phyloP scores from a whole-genome alignment of 306 rosid species.

The Inga oerstediana region DNA sequence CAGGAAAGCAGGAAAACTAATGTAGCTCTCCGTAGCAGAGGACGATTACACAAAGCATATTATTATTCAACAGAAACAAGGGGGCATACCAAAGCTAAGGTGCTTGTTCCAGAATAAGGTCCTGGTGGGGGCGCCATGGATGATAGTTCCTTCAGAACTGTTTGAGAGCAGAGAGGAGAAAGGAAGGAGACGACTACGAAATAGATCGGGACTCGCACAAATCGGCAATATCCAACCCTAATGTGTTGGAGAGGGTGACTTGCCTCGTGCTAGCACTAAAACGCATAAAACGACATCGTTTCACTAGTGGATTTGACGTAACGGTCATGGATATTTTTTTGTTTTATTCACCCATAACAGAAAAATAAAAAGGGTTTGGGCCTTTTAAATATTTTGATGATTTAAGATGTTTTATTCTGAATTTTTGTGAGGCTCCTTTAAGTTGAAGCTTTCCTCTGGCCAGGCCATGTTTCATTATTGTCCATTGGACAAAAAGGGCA shows the following conservation, averaged over 20 bases:
- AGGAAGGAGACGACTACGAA: conserved; percentile 18
- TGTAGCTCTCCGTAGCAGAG: neutral
- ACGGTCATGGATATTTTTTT: neutral
- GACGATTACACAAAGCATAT: neutral
- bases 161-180: neutral
- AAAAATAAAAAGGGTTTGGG: neutral
- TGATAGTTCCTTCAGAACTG: neutral
- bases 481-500: no score
- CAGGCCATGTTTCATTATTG: neutral
- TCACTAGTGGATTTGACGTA: no score
- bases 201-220: conserved; percentile 21
- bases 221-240: conserved; percentile 44
- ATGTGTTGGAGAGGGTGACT: conserved; percentile 13
- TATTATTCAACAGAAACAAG: neutral
- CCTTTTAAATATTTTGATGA: neutral
- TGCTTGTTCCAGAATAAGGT: conserved; percentile 91
- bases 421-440: neutral
- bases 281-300: neutral
- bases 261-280: neutral
- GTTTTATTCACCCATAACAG: neutral
- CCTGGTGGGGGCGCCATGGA: conserved; percentile 84
- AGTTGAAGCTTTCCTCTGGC: neutral
- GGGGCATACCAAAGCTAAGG: conserved; percentile 73
- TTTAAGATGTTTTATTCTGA: no score
- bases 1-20: neutral